Percentiles rank a stretch among this genome's conserved stretches.
Evolutionary conservation across 2,329 filamentous ascomycete species (phyloP).

Genomic region (Xylariales sp.): DNA sequence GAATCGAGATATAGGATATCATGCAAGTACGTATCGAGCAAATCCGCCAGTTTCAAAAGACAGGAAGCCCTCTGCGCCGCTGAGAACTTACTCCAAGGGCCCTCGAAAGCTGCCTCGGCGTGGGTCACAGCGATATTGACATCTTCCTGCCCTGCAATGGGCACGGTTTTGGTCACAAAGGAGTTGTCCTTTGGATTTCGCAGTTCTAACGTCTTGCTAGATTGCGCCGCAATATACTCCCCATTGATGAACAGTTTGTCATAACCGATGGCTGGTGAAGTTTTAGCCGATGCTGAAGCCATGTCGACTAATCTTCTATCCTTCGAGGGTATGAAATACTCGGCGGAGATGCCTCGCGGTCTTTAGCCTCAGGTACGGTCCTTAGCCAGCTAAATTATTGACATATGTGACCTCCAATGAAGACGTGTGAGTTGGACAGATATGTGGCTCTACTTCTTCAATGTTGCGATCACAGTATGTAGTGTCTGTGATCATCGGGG

Average conservation of each 20-base stretch:
- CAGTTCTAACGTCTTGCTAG: not conserved
- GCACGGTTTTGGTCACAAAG: not conserved
- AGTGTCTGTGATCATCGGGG: too few species aligned
- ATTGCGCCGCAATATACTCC: not conserved
- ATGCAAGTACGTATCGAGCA: not conserved
- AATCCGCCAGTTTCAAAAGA: not conserved
- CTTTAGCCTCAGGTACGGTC: too few species aligned
- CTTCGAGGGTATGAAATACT: too few species aligned
- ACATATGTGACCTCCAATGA: too few species aligned
- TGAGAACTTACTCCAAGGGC: slow-evolving; percentile 4
- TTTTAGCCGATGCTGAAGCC: too few species aligned
- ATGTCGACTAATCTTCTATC: too few species aligned
- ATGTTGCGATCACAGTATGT: too few species aligned
- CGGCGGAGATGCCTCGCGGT: too few species aligned
- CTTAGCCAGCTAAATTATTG: too few species aligned
- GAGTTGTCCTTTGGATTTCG: not conserved
- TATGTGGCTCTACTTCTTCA: too few species aligned
- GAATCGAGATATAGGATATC: not conserved
- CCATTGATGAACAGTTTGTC: not conserved
- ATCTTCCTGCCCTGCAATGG: slow-evolving; percentile 30
- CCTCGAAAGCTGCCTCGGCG: slow-evolving; percentile 42
- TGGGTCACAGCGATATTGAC: slow-evolving; percentile 43
- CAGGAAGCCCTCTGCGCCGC: not conserved
- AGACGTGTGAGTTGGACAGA: too few species aligned
- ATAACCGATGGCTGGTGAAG: too few species aligned